These are phyloP conservation scores for Penicillium nucicola DNA, from an alignment of 495 filamentous ascomycete species.

Conservation along the genomic window DNA sequence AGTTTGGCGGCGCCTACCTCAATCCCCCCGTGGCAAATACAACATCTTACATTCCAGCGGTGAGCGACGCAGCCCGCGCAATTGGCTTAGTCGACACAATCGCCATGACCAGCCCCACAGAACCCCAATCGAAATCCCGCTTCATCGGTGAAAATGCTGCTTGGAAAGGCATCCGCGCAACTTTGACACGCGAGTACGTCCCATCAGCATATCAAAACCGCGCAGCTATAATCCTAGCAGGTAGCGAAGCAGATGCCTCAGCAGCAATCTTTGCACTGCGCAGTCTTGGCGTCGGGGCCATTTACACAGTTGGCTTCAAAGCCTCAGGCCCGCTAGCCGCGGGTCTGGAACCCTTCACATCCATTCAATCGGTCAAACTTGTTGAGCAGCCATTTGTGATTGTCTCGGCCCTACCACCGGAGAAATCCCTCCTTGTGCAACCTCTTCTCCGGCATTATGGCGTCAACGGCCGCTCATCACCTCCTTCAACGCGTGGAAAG, in stretches of 20 bases:
- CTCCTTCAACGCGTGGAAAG: conserved; percentile 56
- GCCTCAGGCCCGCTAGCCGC: conserved; percentile 59
- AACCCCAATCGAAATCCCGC: conserved; percentile 28
- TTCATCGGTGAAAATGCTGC: conserved; percentile 75
- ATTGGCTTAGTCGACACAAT: conserved; percentile 82
- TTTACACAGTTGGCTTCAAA: conserved; percentile 82
- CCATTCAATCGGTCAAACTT: conserved; percentile 71
- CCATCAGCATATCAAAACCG: conserved; percentile 74
- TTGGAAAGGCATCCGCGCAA: conserved; percentile 81
- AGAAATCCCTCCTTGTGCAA: conserved; percentile 76
- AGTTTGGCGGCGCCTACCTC: conserved; percentile 76
- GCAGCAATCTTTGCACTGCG: conserved; percentile 73
- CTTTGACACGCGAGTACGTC: conserved; percentile 74
- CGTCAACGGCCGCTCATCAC: conserved; percentile 40
- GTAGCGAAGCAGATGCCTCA: conserved; percentile 65
- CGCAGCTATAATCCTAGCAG: conserved; percentile 70
- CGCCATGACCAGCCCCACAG: conserved; percentile 46
- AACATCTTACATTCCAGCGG: conserved; percentile 54
- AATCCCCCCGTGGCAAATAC: conserved; percentile 60
- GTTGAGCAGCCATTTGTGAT: conserved; percentile 77
- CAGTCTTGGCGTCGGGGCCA: conserved; percentile 69
- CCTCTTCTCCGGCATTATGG: conserved; percentile 68
- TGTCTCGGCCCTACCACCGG: conserved; percentile 70
- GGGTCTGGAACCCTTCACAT: conserved; percentile 73
- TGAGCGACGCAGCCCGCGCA: conserved; percentile 68